Base-by-base conservation (phyloP, 129 eudicot genomes). In the carrot (Daucus carota) region DNA sequence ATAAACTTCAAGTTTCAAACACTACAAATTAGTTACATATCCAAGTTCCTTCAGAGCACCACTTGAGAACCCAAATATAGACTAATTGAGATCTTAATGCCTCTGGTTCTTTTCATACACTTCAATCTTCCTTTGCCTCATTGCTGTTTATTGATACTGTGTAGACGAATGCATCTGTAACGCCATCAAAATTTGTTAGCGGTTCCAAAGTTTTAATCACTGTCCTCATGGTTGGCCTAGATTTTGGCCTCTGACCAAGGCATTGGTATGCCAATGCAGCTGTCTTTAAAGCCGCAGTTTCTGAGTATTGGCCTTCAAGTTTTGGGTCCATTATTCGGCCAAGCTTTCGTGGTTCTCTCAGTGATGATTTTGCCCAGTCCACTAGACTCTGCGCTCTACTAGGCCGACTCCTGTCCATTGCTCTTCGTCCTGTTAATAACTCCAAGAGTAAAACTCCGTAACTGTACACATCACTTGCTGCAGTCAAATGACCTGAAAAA, bases 401-500 rank as follows among this genome's bases (percentile, higher is more conserved):
- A 1, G 93, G 96, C 41, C 98, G 96, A 42, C 42, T 83, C 77
- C 90, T 92, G 83, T 92, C 98, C 72, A 92, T 80, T 8, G 96
- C 90, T 73, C 84, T 88, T 62, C 92, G 57, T 2, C 98, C 98
- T 0, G 98, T 90, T 17, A 92, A 72, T 34, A 92, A 94, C 85
- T 92, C 98, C 73, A 92, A 69, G 1, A 92, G 85, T 50, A 92
- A 85, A 5, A 92, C 98, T 54, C 98, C 98, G 46, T 84, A 92
- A 76, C 98, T 90, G 79, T 92, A 92, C 5, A 92, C 98, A 74
- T 92, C 98, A 47, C 98, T 92, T 32, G 98, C 98, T 33, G 96
- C 82, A 12, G 96, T 92, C 80, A 92, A 84, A 73, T 92, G 98
- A 62, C 98, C 97, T 91, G 80, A 52, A 71, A 77, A n/a, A 8